phyloP scores from a whole-genome alignment of 257 asterid species.

The Agastache rugosa region DNA sequence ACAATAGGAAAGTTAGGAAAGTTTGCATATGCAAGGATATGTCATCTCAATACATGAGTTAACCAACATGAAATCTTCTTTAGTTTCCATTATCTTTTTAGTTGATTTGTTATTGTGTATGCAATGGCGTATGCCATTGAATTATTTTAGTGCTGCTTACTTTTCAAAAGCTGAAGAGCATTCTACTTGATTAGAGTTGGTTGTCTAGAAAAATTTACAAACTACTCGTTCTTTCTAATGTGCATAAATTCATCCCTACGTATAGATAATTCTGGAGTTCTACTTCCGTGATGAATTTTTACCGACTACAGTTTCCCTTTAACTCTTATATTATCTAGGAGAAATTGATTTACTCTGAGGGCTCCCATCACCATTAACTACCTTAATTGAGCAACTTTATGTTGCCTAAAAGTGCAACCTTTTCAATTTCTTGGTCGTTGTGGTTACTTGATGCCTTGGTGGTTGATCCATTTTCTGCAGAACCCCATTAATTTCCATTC shows the following conservation, averaged over 20 bases:
- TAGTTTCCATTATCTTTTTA: not conserved
- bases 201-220: not conserved
- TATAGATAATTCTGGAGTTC: not conserved
- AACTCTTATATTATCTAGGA: not conserved
- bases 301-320: not conserved
- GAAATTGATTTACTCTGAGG: not conserved
- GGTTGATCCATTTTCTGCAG: not conserved
- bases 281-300: not conserved
- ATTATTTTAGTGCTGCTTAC: not conserved
- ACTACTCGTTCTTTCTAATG: no score
- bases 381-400: not conserved
- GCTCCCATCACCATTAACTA: not conserved
- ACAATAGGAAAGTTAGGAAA: not conserved
- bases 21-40: not conserved
- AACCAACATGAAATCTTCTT: not conserved
- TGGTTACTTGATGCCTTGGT: conserved; percentile 10
- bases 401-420: not conserved
- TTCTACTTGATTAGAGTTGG: conserved; percentile 4
- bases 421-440: not conserved
- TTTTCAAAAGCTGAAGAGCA: not conserved
- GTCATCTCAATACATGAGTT: not conserved
- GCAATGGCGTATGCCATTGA: not conserved
- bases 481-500: not conserved
- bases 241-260: not conserved
- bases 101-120: not conserved